Conservation (phyloP, 768 basidiomycete genomes). For the Leccinum incarnatum region DNA sequence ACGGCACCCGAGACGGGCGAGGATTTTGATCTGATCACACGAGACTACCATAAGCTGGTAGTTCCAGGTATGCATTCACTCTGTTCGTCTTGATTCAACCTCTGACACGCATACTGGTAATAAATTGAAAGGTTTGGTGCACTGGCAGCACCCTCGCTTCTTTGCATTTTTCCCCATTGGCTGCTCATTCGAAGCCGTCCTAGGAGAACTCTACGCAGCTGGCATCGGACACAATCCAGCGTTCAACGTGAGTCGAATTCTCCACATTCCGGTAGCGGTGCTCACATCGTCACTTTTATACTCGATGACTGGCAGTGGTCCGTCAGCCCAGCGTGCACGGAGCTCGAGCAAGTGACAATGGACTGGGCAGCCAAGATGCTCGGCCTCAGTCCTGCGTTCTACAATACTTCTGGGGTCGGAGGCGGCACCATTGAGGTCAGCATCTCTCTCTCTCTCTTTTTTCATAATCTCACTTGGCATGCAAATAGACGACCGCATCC, state of each 20-base stretch:
- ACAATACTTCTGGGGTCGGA: conserved; percentile 48
- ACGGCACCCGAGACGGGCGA: conserved; percentile 68
- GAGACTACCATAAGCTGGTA: conserved; percentile 77
- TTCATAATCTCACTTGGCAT: background rate
- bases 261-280: background rate
- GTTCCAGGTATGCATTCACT: conserved; percentile 55
- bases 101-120: background rate
- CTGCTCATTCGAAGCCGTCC: conserved; percentile 73
- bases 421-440: conserved; percentile 76
- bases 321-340: conserved; percentile 87
- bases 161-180: conserved; percentile 84
- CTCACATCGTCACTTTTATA: background rate
- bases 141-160: conserved; percentile 44
- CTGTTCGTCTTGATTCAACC: background rate
- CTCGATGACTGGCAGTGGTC: conserved; percentile 60
- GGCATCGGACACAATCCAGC: conserved; percentile 77
- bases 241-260: conserved; percentile 60
- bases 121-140: conserved; percentile 55
- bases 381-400: conserved; percentile 65
- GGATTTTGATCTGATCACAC: conserved; percentile 63
- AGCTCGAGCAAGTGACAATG: conserved; percentile 82
- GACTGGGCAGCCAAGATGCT: conserved; percentile 88
- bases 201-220: conserved; percentile 79
- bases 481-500: conserved; percentile 72
- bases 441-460: background rate